Evolutionary conservation across 805 yeast genomes (phyloP), one percentile per base, ranked within the genome.

Genomic region (Barnettozyma botsteinii): DNA sequence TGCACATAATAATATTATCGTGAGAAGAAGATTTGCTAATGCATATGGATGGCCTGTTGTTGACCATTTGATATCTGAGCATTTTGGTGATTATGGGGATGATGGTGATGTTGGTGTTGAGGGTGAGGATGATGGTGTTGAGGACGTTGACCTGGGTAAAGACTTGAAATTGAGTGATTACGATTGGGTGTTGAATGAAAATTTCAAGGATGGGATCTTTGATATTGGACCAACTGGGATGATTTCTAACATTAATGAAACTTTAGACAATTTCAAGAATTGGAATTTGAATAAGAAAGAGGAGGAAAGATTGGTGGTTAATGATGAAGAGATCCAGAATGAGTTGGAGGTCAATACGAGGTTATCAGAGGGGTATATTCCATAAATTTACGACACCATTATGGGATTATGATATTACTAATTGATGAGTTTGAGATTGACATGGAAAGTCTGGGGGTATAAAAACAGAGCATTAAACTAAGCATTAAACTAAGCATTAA

Each of bases 21-120:
- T 83, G 0, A 61, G 93, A 47, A 66, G 89, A 52, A 61, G 81
- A 40, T 82, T 81, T 60, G 70, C 85, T 1, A 85, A 85, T 62
- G 93, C 91, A 0, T 84, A 78, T 60, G 94, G 95, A 1, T 85
- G 95, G 95, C 78, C 76, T 1, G 85, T 83, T 0, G 65, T 84
- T 34, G 88, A 83, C 43, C 93, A 82, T 55, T 54, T 85, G 45
- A 73, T 80, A 2, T 65, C 67, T 12, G 68, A 72, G 36, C 93
- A 85, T 63, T 85, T 85, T 57, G 54, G 9, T n/a, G 9, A 21
- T 1, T 5, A 29, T 3, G 37, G 26, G 13, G 23, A 4, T 11
- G 19, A 7, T 15, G 35, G 26, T 3, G 5, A 21, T 7, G 24
- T 5, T n/a, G 17, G 6, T 11, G 15, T 43, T 8, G 39, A 42